Percentiles rank a stretch among this genome's conserved stretches.
Conservation (phyloP, 345 rosid species). For the Sisymbrium altissimum region DNA sequence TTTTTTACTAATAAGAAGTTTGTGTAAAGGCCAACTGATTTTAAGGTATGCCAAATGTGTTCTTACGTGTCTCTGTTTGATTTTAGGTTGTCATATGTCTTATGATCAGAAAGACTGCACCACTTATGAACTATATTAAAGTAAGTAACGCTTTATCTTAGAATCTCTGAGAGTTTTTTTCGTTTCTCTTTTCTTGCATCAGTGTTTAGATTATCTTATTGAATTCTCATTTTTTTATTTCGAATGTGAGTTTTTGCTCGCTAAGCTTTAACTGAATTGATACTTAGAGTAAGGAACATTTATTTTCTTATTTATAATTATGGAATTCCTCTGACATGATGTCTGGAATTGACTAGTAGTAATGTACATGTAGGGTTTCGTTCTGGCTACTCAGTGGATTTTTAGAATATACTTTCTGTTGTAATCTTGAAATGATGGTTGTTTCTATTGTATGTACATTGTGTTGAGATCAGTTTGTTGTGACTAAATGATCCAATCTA, state of each 20-base stretch:
- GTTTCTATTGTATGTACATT: background rate
- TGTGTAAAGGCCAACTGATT: background rate
- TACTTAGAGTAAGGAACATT: background rate
- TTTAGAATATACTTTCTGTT: background rate
- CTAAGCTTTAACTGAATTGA: constrained; percentile 9
- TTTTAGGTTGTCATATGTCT: constrained; percentile 87
- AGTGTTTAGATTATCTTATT: background rate
- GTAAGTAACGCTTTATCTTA: constrained; percentile 42
- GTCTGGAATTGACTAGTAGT: constrained; percentile 32
- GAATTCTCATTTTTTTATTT: no score
- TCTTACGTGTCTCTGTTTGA: constrained; percentile 25
- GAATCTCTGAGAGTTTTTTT: background rate
- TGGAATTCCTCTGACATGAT: background rate
- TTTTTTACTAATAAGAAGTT: background rate
- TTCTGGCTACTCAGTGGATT: constrained; percentile 25
- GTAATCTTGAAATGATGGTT: background rate
- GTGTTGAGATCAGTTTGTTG: constrained; percentile 16
- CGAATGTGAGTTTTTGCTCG: no score
- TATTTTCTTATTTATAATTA: background rate
- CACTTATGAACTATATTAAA: constrained; percentile 85
- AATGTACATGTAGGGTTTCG: constrained; percentile 63
- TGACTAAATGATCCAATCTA: background rate
- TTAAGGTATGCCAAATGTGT: background rate
- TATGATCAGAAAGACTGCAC: constrained; percentile 83
- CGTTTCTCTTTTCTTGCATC: background rate